Percentiles rank a stretch among this genome's conserved stretches.
Conservation (phyloP, 352 stramenopile genomes). For the Pythium oligandrum region DNA sequence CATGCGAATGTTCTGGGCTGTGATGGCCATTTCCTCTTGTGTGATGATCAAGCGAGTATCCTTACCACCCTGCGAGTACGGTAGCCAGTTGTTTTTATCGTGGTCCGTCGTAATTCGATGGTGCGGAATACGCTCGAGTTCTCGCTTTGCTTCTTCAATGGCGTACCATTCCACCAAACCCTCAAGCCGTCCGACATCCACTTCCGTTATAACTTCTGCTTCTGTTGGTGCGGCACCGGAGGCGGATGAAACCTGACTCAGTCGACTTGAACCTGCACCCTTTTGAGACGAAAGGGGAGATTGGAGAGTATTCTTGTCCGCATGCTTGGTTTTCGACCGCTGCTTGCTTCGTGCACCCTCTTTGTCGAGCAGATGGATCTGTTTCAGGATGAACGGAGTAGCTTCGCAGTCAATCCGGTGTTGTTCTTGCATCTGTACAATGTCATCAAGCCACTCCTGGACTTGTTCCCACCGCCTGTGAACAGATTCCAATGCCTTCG, state of each 20-base stretch:
- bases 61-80: slow-evolving; percentile 48
- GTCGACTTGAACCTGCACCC: no score
- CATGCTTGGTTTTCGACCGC: slow-evolving; percentile 10
- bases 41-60: slow-evolving; percentile 54
- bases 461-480: slow-evolving; percentile 54
- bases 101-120: slow-evolving; percentile 56
- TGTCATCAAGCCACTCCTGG: slow-evolving; percentile 58
- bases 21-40: slow-evolving; percentile 63
- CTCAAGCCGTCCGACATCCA: slow-evolving; percentile 45
- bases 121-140: slow-evolving; percentile 57
- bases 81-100: slow-evolving; percentile 47
- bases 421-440: slow-evolving; percentile 51
- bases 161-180: slow-evolving; percentile 70
- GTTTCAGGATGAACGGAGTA: slow-evolving; percentile 65
- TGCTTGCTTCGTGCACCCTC: background rate
- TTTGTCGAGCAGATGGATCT: slow-evolving; percentile 45
- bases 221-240: background rate
- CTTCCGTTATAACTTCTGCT: background rate
- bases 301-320: background rate
- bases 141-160: slow-evolving; percentile 58
- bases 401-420: slow-evolving; percentile 65
- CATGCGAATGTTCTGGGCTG: slow-evolving; percentile 41
- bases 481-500: slow-evolving; percentile 39
- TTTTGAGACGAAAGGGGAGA: no score
- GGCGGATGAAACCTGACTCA: slow-evolving; percentile 2